Conservation (phyloP, 352 stramenopile genomes). For the Phytophthora fragariaefolia region DNA sequence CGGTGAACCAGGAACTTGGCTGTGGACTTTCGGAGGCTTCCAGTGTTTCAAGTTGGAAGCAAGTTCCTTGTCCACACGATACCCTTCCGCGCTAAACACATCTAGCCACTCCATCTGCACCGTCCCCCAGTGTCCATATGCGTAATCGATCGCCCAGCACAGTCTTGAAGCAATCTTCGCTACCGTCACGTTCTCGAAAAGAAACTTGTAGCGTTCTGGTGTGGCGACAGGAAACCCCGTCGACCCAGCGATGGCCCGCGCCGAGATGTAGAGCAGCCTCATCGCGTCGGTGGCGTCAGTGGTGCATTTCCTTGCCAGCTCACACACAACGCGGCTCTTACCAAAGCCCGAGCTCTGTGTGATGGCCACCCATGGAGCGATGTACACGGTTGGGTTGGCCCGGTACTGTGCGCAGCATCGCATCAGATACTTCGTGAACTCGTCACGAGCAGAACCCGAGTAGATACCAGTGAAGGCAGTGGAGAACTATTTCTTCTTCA, state of each 20-base stretch:
- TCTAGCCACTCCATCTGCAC: too few species aligned
- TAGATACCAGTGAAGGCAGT: background rate
- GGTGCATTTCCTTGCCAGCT: background rate
- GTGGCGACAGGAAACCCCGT: conserved; percentile 1
- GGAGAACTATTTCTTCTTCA: too few species aligned
- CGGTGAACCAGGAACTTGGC: background rate
- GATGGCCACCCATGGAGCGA: background rate
- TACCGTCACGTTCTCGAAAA: background rate
- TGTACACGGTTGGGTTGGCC: background rate
- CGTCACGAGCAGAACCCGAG: background rate
- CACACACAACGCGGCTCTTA: conserved; percentile 4
- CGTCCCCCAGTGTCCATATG: too few species aligned
- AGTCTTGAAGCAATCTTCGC: too few species aligned
- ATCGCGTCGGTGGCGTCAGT: background rate
- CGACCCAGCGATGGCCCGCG: background rate
- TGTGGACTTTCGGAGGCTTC: background rate
- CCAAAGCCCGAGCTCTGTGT: conserved; percentile 14
- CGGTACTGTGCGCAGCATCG: background rate
- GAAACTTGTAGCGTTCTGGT: background rate
- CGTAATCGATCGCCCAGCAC: too few species aligned
- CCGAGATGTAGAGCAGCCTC: background rate
- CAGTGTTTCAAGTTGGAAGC: too few species aligned
- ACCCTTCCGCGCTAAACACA: too few species aligned
- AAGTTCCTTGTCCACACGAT: background rate
- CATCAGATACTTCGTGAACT: background rate